phyloP scores from a whole-genome alignment of 495 filamentous ascomycete genomes.

The Staphylotrichum tortipilum region DNA sequence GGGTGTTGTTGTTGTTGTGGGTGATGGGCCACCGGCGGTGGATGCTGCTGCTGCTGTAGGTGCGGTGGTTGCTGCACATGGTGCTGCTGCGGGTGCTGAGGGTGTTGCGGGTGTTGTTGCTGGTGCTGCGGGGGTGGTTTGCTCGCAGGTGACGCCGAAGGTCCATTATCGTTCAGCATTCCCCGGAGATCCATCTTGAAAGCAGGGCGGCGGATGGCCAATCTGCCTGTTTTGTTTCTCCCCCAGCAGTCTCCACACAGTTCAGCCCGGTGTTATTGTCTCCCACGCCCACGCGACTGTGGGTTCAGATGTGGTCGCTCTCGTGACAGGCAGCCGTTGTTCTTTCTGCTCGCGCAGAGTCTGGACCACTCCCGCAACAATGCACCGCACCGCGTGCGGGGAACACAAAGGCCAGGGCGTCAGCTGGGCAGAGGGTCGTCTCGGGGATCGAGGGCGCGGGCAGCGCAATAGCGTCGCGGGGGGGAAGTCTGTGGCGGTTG shows the following conservation, averaged over 20 bases:
- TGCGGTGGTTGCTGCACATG: too few relatives aligned
- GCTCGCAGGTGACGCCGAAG: constrained; percentile 19
- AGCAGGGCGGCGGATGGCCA: too few relatives aligned
- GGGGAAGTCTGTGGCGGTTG: not conserved
- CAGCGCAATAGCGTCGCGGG: not conserved
- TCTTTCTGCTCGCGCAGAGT: too few relatives aligned
- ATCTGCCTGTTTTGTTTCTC: not conserved
- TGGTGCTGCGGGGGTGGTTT: constrained; percentile 20
- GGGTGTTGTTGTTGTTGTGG: too few relatives aligned
- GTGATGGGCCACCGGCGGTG: constrained; percentile 17
- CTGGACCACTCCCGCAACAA: not conserved
- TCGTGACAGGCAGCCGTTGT: too few relatives aligned
- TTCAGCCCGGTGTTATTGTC: not conserved
- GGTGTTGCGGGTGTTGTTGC: too few relatives aligned
- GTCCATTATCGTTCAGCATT: constrained; percentile 43
- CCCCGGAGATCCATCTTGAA: constrained; percentile 48
- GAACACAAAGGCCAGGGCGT: too few relatives aligned
- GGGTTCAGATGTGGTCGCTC: too few relatives aligned
- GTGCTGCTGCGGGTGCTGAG: constrained; percentile 12
- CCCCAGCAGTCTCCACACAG: not conserved
- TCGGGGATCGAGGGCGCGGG: too few relatives aligned
- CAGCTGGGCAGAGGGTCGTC: too few relatives aligned
- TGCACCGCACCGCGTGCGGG: too few relatives aligned
- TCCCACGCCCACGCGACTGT: constrained; percentile 6
- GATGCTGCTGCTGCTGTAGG: too few relatives aligned